Conservation (phyloP, 257 asterid species). For the Echites panduratus region DNA sequence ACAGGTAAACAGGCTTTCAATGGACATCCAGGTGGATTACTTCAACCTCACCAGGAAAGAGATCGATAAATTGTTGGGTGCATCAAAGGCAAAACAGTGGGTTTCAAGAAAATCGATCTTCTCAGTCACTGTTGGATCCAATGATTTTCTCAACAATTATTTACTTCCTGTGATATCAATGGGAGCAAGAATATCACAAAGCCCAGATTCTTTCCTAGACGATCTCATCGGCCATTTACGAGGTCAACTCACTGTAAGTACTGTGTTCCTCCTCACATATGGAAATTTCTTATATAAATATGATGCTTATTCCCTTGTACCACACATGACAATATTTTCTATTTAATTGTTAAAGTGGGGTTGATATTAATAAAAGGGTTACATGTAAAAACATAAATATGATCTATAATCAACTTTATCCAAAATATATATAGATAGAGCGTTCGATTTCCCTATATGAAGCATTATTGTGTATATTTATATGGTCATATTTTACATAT, state of each 20-base stretch:
- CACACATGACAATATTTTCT: too few species aligned
- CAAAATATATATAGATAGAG: too few species aligned
- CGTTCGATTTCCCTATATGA: too few species aligned
- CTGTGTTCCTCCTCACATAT: neutral
- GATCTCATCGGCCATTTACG: conserved; percentile 59
- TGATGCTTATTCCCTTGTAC: too few species aligned
- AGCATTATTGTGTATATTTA: too few species aligned
- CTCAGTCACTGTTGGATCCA: conserved; percentile 78
- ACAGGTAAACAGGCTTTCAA: conserved; percentile 87
- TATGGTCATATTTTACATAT: too few species aligned
- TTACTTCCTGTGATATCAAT: conserved; percentile 67
- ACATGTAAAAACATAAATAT: too few species aligned
- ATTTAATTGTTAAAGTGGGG: too few species aligned
- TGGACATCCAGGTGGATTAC: conserved; percentile 89
- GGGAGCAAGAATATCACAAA: conserved; percentile 63
- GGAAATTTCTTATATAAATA: neutral
- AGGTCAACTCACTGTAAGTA: conserved; percentile 66
- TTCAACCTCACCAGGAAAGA: conserved; percentile 78
- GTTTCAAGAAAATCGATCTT: conserved; percentile 54
- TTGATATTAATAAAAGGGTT: too few species aligned
- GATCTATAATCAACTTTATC: too few species aligned
- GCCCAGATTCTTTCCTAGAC: conserved; percentile 63
- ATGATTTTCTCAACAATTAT: conserved; percentile 87
- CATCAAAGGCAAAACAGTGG: conserved; percentile 64
- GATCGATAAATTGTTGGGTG: conserved; percentile 52